Base-by-base conservation (phyloP, 495 filamentous ascomycete species). In the Pyrenula aspistea region DNA sequence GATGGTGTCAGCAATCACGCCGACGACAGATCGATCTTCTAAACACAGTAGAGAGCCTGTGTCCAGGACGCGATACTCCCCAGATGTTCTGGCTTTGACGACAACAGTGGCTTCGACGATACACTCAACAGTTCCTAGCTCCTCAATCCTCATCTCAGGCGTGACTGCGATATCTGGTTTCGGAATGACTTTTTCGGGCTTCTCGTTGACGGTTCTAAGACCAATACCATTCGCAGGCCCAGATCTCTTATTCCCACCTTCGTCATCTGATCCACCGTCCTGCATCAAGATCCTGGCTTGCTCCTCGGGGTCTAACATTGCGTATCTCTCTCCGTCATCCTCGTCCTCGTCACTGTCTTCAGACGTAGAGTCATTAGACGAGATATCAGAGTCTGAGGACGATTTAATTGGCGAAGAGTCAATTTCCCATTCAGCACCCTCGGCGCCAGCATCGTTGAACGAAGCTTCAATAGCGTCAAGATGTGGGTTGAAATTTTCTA, bases 61-160 rank as follows among this genome's bases (percentile, higher is more conserved):
- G 55, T 95, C 88, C 11, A 96, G 75, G 0, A 95, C 91, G 64
- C 84, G 82, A 54, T 88, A 84, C 61, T 91, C 87, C 56, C 89
- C 91, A 1, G 86, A 81, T 1, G 75, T 80, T n/a, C 78, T 83
- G 2, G 87, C 91, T 65, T 87, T 85, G 64, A 98, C 83, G 21
- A 96, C 75, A 2, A 89, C 72, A 19, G 83, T 79, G 56, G 83
- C 87, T 36, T 89, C 88, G 24, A 96, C 83, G 25, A 88, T 75
- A 11, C 80, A 77, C 60, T 90, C 79, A 24, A 96, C 76, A 11
- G 69, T 65, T 2, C 93, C 93, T 10, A 97, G 77, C 49, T 80
- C 75, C 24, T 81, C 78, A 52, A 95, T 83, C 54, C 80, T 78
- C 82, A 85, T 91, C 12, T 90, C 83, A 1, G 80, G 75, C 0